Conservation (phyloP, 2,329 filamentous ascomycete species). For the Colletotrichum shisoi region DNA sequence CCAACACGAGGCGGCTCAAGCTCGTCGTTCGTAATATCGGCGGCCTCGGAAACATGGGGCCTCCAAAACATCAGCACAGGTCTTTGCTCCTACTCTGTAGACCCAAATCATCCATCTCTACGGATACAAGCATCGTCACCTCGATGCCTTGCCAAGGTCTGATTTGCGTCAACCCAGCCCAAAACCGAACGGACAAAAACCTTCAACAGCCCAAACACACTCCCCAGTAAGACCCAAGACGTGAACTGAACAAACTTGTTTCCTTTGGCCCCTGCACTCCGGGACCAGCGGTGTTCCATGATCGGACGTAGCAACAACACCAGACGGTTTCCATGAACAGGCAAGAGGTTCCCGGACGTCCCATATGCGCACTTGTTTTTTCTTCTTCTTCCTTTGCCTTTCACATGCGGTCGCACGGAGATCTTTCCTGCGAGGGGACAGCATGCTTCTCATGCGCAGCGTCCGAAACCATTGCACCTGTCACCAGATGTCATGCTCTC, state of each 20-base stretch:
- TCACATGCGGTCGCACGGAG: background rate
- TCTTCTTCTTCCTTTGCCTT: background rate
- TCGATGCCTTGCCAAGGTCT: background rate
- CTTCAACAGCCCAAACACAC: background rate
- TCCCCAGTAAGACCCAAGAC: background rate
- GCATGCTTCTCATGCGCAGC: constrained; percentile 24
- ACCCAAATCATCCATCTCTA: background rate
- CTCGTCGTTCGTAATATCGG: constrained; percentile 1
- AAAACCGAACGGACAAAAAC: background rate
- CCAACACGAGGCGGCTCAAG: background rate
- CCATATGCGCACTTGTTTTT: background rate
- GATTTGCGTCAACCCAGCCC: background rate
- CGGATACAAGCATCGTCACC: background rate
- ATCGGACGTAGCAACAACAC: background rate
- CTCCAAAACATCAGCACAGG: background rate
- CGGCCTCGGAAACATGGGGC: background rate
- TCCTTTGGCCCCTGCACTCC: background rate
- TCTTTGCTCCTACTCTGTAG: too few relatives aligned
- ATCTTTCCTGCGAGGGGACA: background rate
- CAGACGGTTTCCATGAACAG: background rate
- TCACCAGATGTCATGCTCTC: constrained; percentile 8
- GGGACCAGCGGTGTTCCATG: background rate
- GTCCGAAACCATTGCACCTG: background rate
- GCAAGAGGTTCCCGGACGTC: background rate
- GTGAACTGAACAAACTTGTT: background rate